phyloP scores from a whole-genome alignment of 345 rosid species.

The Gossypium mustelinum region DNA sequence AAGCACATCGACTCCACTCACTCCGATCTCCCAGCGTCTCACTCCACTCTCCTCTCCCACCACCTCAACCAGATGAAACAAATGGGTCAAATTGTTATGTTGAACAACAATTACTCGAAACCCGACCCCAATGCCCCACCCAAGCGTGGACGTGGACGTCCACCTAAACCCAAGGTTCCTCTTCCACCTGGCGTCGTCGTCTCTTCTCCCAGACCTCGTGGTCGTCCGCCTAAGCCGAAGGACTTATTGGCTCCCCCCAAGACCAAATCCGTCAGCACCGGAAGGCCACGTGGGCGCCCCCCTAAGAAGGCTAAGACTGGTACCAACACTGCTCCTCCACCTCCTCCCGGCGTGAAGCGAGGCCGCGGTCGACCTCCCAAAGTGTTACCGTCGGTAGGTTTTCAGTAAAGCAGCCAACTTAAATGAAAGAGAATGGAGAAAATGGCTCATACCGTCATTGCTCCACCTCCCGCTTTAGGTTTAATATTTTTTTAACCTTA shows the following conservation, averaged over 20 bases:
- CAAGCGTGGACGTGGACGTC: conserved; percentile 93
- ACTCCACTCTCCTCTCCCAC: conserved; percentile 53
- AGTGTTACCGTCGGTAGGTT: conserved; percentile 60
- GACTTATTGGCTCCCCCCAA: conserved; percentile 40
- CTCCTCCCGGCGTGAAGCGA: conserved; percentile 30
- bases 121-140: conserved; percentile 68
- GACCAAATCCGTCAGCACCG: conserved; percentile 29
- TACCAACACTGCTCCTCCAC: conserved; percentile 3
- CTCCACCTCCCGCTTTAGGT: background rate
- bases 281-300: conserved; percentile 69
- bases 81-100: conserved; percentile 50
- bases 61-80: conserved; percentile 67
- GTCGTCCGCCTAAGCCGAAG: conserved; percentile 65
- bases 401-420: conserved; percentile 17
- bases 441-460: background rate
- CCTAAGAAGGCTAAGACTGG: conserved; percentile 50
- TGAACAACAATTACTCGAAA: conserved; percentile 75
- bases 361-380: conserved; percentile 94
- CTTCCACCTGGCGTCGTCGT: conserved; percentile 24
- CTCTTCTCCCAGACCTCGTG: conserved; percentile 60
- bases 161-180: conserved; percentile 61
- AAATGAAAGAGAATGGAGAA: background rate
- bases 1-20: conserved; percentile 56
- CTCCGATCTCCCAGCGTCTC: conserved; percentile 53
- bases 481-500: background rate